Percentiles rank a stretch among this genome's conserved stretches.
Evolutionary conservation across 2,329 filamentous ascomycete genomes (phyloP).

Genomic region (Aspergillus fumigatus): DNA sequence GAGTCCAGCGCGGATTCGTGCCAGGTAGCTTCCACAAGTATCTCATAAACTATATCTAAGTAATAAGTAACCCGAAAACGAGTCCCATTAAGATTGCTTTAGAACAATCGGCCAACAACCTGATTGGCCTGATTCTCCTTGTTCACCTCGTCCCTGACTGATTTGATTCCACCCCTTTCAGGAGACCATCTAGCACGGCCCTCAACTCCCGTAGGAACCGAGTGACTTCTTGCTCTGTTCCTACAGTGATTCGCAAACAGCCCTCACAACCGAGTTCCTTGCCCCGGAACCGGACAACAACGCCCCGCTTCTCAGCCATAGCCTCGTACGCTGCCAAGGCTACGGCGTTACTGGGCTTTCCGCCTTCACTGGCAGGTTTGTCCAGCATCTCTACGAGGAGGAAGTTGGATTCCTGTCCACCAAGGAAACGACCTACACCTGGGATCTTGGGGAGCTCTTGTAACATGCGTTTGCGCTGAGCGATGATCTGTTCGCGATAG

Average conservation of each 20-base stretch:
- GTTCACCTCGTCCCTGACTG: conserved; percentile 35
- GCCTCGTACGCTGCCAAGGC: conserved; percentile 78
- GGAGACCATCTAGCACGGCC: conserved; percentile 47
- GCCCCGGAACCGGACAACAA: conserved; percentile 89
- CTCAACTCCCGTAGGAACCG: conserved; percentile 68
- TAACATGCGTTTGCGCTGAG: conserved; percentile 73
- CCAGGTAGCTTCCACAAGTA: not conserved
- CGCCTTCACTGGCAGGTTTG: conserved; percentile 47
- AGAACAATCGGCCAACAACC: not conserved
- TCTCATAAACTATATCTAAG: not conserved
- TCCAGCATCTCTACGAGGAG: conserved; percentile 84
- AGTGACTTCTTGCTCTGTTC: conserved; percentile 80
- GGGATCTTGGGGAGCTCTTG: conserved; percentile 66
- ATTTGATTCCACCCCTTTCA: conserved; percentile 34
- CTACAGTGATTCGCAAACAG: conserved; percentile 86
- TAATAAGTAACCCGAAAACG: not conserved
- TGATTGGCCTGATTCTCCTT: conserved; percentile 44
- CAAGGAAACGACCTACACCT: conserved; percentile 75
- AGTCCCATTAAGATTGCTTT: not conserved
- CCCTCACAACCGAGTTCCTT: conserved; percentile 87
- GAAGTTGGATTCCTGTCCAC: conserved; percentile 82
- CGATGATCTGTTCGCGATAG: conserved; percentile 66
- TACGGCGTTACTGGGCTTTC: conserved; percentile 70
- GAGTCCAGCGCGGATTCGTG: not conserved
- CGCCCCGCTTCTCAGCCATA: conserved; percentile 78